Conservation (phyloP, 108 stramenopile genomes). For the Aurantiochytrium sp. region DNA sequence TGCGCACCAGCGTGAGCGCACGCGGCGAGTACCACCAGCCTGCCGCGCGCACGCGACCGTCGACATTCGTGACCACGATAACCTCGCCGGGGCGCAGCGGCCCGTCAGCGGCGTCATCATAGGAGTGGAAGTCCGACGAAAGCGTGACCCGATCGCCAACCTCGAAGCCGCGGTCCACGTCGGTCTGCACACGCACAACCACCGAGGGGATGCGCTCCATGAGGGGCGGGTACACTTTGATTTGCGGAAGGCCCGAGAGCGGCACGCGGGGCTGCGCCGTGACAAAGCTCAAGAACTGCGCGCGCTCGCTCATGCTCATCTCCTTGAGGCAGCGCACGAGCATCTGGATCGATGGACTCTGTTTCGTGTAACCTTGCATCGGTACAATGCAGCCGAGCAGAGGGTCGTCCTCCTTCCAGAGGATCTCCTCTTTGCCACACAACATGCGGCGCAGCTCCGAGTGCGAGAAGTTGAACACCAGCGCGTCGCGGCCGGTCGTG, state of each 20-base stretch:
- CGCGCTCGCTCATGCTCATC: constrained; percentile 13
- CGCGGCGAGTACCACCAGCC: neutral
- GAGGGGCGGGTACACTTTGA: neutral
- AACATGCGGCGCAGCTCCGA: constrained; percentile 14
- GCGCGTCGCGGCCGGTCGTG: neutral
- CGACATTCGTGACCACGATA: neutral
- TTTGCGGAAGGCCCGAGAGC: constrained; percentile 20
- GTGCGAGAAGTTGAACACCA: constrained; percentile 14
- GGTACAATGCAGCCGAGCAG: constrained; percentile 24
- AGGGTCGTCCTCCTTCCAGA: constrained; percentile 2
- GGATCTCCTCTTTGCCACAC: constrained; percentile 26
- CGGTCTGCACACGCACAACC: neutral
- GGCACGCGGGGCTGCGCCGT: constrained; percentile 8
- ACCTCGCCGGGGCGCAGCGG: neutral
- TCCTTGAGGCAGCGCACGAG: neutral
- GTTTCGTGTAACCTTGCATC: neutral
- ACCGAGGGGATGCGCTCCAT: neutral
- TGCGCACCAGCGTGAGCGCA: neutral
- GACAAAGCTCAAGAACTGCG: constrained; percentile 25
- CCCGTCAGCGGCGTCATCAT: constrained; percentile 7
- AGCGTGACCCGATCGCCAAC: neutral
- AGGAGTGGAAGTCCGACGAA: neutral
- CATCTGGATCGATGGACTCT: constrained; percentile 1
- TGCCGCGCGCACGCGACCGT: neutral
- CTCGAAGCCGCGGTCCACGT: neutral